Evolutionary conservation across 805 yeast genomes (phyloP).

Genomic region (Metschnikowia picachoensis): DNA sequence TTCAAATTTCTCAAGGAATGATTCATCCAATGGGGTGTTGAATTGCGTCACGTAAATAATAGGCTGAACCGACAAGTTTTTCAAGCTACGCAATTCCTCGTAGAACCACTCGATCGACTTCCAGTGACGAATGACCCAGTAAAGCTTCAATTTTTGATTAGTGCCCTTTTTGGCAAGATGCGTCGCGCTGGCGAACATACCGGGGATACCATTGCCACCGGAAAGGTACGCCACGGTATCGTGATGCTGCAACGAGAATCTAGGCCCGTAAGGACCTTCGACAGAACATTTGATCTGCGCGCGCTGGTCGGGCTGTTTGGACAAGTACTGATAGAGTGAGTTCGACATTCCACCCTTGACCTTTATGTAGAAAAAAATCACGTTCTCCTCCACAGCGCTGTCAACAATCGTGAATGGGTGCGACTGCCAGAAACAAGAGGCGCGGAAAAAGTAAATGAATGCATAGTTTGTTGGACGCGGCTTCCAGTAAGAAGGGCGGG

Average conservation of each 20-base stretch:
- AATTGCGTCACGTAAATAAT: conserved; percentile 30
- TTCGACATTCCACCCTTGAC: conserved; percentile 58
- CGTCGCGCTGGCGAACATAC: conserved; percentile 43
- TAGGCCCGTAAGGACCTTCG: conserved; percentile 61
- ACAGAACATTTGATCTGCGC: conserved; percentile 41
- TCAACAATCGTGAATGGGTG: conserved; percentile 68
- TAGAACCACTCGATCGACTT: conserved; percentile 39
- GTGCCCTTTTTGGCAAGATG: conserved; percentile 19
- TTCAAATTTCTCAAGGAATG: conserved; percentile 12
- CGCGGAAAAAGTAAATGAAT: conserved; percentile 53
- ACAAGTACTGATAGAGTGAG: conserved; percentile 29
- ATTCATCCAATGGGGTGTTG: conserved; percentile 17
- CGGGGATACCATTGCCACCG: conserved; percentile 67
- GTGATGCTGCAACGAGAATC: conserved; percentile 45
- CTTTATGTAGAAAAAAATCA: conserved; percentile 44
- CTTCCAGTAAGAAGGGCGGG: conserved; percentile 47
- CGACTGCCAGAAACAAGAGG: conserved; percentile 58
- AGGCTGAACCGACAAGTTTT: conserved; percentile 31
- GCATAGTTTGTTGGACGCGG: conserved; percentile 54
- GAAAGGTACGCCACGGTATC: conserved; percentile 49
- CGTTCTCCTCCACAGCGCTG: conserved; percentile 35
- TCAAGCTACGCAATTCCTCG: conserved; percentile 32
- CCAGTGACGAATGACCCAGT: conserved; percentile 41
- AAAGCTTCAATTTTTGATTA: conserved; percentile 22
- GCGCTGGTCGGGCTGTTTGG: conserved; percentile 29